phyloP scores from a whole-genome alignment of 2,329 filamentous ascomycete genomes.

The Fusarium sp. region DNA sequence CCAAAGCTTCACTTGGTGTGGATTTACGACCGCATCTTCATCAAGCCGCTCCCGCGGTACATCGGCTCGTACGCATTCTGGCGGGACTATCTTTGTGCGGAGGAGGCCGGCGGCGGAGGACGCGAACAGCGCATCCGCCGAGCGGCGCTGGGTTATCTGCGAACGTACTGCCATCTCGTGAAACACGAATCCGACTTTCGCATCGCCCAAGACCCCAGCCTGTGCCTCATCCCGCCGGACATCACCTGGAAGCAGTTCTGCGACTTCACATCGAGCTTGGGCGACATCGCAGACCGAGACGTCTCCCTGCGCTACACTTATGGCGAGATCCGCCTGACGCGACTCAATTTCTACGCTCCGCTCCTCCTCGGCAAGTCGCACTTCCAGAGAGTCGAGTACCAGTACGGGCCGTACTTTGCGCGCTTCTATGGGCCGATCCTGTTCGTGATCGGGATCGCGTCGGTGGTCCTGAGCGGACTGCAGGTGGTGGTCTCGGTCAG shows the following conservation, averaged over 20 bases:
- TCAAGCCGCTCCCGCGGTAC: not conserved
- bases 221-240: not conserved
- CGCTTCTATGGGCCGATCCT: not conserved
- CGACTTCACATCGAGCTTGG: not conserved
- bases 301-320: not conserved
- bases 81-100: not conserved
- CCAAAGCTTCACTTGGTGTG: slow-evolving; percentile 3
- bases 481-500: not conserved
- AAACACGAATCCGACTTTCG: slow-evolving; percentile 1
- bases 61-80: not conserved
- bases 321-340: not conserved
- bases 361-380: not conserved
- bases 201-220: not conserved
- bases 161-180: not conserved
- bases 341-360: not conserved
- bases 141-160: not conserved
- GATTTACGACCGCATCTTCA: not conserved
- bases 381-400: not conserved
- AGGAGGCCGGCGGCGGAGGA: too few relatives aligned
- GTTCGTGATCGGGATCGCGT: not conserved
- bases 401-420: not conserved
- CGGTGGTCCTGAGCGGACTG: not conserved
- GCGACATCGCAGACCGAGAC: not conserved
- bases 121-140: not conserved
- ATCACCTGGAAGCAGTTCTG: not conserved